Percentiles rank a stretch among this genome's conserved stretches.
Conservation (phyloP, 1,139 yeast species). For the Lodderomyces oxycetoniae region DNA sequence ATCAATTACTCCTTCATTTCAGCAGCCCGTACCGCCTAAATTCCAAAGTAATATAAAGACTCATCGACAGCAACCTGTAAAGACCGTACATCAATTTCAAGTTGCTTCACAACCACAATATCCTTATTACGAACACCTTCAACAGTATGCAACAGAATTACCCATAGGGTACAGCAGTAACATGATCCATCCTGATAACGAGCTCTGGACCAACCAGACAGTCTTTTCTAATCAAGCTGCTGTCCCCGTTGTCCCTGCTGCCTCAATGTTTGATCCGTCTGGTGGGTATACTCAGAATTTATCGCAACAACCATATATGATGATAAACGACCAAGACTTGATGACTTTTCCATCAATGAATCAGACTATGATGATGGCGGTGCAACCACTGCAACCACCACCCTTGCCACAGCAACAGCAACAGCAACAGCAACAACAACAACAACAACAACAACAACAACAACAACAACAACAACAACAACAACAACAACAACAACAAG, state of each 20-base stretch:
- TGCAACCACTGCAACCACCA: slow-evolving; percentile 1
- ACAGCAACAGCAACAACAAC: slow-evolving; percentile 3
- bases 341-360: not conserved
- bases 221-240: not conserved
- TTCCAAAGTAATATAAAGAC: slow-evolving; percentile 2
- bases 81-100: slow-evolving; percentile 1
- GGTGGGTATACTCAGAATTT: not conserved
- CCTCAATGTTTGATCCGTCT: slow-evolving; percentile 1
- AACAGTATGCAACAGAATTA: not conserved
- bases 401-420: slow-evolving; percentile 1
- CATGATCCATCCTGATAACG: slow-evolving; percentile 3
- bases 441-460: slow-evolving; percentile 3
- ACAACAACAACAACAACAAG: slow-evolving; percentile 3
- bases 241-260: not conserved
- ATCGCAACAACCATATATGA: not conserved
- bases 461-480: slow-evolving; percentile 5
- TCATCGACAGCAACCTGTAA: not conserved
- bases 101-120: not conserved
- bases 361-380: too few species aligned
- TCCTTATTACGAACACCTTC: slow-evolving; percentile 2
- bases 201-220: slow-evolving; percentile 2
- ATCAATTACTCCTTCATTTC: not conserved
- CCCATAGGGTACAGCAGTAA: slow-evolving; percentile 1
- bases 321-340: not conserved
- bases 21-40: slow-evolving; percentile 5